Percentiles rank a stretch among this genome's conserved stretches.
phyloP scores from a whole-genome alignment of 306 rosid genomes.

The Hippophae gyantsensis region DNA sequence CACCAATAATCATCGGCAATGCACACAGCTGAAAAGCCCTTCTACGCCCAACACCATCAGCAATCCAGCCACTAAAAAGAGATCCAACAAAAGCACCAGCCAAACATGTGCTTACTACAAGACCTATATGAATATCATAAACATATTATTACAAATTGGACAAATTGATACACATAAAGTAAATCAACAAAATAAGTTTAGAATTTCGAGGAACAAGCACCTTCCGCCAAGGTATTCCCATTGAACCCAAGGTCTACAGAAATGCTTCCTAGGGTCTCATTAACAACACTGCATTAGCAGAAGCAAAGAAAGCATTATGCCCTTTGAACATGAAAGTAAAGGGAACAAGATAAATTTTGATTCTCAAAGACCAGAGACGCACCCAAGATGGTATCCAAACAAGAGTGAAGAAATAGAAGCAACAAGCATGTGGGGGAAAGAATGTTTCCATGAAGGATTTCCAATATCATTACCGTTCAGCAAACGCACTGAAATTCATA shows the following conservation, averaged over 20 bases:
- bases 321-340: not conserved
- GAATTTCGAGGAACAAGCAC: slow-evolving; percentile 18
- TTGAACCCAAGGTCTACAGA: slow-evolving; percentile 66
- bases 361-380: slow-evolving; percentile 20
- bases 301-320: not conserved
- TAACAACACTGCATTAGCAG: slow-evolving; percentile 60
- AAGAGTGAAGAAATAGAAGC: slow-evolving; percentile 67
- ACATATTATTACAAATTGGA: slow-evolving; percentile 4
- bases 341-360: slow-evolving; percentile 1
- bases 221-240: slow-evolving; percentile 75
- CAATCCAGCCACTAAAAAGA: slow-evolving; percentile 63
- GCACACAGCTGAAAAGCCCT: slow-evolving; percentile 86
- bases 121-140: slow-evolving; percentile 47
- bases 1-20: slow-evolving; percentile 81
- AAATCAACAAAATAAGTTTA: not conserved
- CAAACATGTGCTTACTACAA: slow-evolving; percentile 81
- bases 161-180: slow-evolving; percentile 12
- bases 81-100: slow-evolving; percentile 84
- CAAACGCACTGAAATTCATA: slow-evolving; percentile 27
- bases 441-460: slow-evolving; percentile 51
- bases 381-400: slow-evolving; percentile 87
- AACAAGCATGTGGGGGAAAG: slow-evolving; percentile 55
- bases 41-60: slow-evolving; percentile 74
- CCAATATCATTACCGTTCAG: slow-evolving; percentile 34
- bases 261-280: slow-evolving; percentile 80